Base-by-base conservation (phyloP, 2,329 filamentous ascomycete genomes). In the Microdochium trichocladiopsis region DNA sequence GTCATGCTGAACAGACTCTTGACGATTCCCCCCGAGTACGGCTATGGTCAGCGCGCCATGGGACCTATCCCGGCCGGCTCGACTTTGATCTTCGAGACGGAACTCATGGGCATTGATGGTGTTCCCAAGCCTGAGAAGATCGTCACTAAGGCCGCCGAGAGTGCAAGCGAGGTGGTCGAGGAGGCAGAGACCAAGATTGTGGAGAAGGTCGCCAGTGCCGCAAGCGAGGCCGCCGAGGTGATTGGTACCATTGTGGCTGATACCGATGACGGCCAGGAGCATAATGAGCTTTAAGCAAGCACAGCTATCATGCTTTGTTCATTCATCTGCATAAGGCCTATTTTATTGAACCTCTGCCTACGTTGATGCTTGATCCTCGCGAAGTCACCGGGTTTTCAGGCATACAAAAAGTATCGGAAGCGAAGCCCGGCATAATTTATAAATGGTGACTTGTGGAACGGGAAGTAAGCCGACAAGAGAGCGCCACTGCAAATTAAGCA, bases 1-100 rank as follows among this genome's bases (percentile, higher is more conserved):
- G 12, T 8, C 14, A 16, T 23, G 9, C 22, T 9, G 54, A 51
- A 9, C 55, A 81, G 87, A 61, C 93, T 83, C 52, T 73, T 99
- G 69, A 96, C 87, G 21, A 94, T 99, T 52, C 90, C 91, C n/a
- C 90, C 93, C 21, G 82, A 86, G 65, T 75, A 87, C 65, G 94
- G 83, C 48, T 99, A 97, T 70, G 94, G 94, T 50, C 74, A 86
- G 56, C 78, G 83, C 51, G 77, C 71, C 36, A 81, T 89, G 66
- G 91, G 91, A 1, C 90, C 91, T 22, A 97, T 97, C 64, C 91
- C 92, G 18, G 84, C 80, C 4, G 86, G 84, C 28, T 84, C 88
- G 60, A 95, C 90, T 53, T 72, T 97, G 64, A 76, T 97, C 51
- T 96, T 97, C 66, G 90, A 95, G 75, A 96, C 92, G 47, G 90